These are phyloP conservation scores for Calonectria pteridis DNA, from an alignment of 2,329 filamentous ascomycete genomes.

Conservation along the genomic window DNA sequence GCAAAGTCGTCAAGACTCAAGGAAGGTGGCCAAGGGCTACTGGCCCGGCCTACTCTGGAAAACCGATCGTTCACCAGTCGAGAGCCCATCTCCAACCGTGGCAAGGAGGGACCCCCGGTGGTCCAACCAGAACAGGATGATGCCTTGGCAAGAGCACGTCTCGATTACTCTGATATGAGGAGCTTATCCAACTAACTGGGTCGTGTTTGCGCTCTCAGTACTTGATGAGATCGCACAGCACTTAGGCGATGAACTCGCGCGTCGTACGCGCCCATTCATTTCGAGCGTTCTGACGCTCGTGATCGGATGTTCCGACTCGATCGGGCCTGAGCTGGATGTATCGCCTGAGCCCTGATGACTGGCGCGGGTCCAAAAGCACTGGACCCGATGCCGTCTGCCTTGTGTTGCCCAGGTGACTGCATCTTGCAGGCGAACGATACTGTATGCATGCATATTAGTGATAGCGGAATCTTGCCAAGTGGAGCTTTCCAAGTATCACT, in stretches of 20 bases:
- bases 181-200: constrained; percentile 52
- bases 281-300: constrained; percentile 14
- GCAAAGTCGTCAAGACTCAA: constrained; percentile 59
- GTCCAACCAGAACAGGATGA: constrained; percentile 59
- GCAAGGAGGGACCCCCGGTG: constrained; percentile 72
- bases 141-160: constrained; percentile 65
- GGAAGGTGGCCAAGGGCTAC: constrained; percentile 51
- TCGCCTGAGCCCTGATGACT: not conserved
- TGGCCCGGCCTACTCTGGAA: constrained; percentile 58
- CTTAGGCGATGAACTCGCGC: constrained; percentile 27
- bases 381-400: not conserved
- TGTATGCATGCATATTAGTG: not conserved
- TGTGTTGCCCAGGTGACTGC: not conserved
- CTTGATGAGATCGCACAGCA: constrained; percentile 46
- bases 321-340: not conserved
- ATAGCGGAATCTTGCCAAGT: not conserved
- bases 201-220: constrained; percentile 38
- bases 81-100: constrained; percentile 66
- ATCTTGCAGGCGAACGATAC: not conserved
- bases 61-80: constrained; percentile 77
- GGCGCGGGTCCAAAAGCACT: not conserved
- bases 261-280: not conserved
- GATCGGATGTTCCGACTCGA: not conserved
- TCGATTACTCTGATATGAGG: constrained; percentile 54
- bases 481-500: not conserved